Conservation (phyloP, 1,284 basidiomycete genomes). For the Tetrapyrgos nigripes region DNA sequence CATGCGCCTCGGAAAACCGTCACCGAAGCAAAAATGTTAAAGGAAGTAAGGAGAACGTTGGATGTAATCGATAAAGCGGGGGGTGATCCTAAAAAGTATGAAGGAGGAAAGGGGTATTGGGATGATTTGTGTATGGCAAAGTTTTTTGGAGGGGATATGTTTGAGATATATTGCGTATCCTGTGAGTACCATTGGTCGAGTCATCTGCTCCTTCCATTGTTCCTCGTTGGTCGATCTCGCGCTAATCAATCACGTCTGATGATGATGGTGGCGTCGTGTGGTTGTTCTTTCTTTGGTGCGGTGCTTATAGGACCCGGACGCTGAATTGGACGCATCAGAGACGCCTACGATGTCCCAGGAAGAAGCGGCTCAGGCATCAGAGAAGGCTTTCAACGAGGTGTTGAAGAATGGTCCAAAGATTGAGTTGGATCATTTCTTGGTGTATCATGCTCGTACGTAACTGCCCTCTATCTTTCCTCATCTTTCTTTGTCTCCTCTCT, state of each 20-base stretch:
- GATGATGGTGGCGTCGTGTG: too few species aligned
- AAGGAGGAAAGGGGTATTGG: conserved; percentile 75
- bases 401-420: conserved; percentile 78
- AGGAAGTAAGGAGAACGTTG: conserved; percentile 54
- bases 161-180: conserved; percentile 84
- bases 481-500: neutral
- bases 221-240: too few species aligned
- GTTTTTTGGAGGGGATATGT: conserved; percentile 86
- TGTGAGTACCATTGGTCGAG: conserved; percentile 61
- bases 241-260: neutral
- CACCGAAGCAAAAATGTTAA: conserved; percentile 61
- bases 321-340: conserved; percentile 59
- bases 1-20: conserved; percentile 63
- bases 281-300: neutral
- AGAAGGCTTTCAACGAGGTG: conserved; percentile 70
- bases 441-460: conserved; percentile 78
- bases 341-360: conserved; percentile 41
- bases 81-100: conserved; percentile 54
- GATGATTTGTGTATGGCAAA: conserved; percentile 86
- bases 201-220: too few species aligned
- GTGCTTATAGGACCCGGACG: conserved; percentile 46
- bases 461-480: too few species aligned
- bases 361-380: conserved; percentile 59
- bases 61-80: conserved; percentile 35
- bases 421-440: conserved; percentile 80